Conservation (phyloP, 2,329 filamentous ascomycete species). For the Fusarium sp. region DNA sequence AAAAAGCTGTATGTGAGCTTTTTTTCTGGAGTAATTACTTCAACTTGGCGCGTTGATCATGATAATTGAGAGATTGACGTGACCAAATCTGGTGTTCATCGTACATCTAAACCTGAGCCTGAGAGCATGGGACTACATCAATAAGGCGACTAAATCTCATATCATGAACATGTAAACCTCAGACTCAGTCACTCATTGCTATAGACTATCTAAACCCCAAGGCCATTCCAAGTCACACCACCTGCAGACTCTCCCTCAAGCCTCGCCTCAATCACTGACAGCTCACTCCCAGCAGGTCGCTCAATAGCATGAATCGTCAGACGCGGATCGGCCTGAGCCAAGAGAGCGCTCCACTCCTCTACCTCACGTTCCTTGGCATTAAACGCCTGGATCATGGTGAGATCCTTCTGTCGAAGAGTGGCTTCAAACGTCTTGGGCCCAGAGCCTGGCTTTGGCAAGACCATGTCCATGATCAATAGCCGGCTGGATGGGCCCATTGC, state of each 20-base stretch:
- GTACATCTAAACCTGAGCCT: too few relatives aligned
- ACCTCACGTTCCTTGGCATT: conserved; percentile 26
- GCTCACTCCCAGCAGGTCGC: conserved; percentile 22
- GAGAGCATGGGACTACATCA: background rate
- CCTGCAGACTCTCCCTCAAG: background rate
- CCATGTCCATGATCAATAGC: conserved; percentile 37
- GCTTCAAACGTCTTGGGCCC: conserved; percentile 12
- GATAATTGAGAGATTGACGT: too few relatives aligned
- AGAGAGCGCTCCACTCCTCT: conserved; percentile 21
- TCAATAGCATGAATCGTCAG: conserved; percentile 19
- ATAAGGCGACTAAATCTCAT: too few relatives aligned
- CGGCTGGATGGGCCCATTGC: conserved; percentile 11
- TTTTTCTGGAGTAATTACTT: too few relatives aligned
- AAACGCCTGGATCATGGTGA: conserved; percentile 38
- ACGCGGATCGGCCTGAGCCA: conserved; percentile 7
- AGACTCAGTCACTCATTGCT: accelerated
- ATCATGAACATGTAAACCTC: too few relatives aligned
- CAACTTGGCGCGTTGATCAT: too few relatives aligned
- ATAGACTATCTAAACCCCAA: background rate
- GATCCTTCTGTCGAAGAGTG: conserved; percentile 24
- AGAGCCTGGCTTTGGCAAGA: conserved; percentile 26
- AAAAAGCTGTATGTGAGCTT: too few relatives aligned
- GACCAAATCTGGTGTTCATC: too few relatives aligned
- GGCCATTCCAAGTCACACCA: background rate
- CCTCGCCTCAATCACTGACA: conserved; percentile 23